A percentile compares a stretch with the other conserved stretches of the same genome.
These are phyloP conservation scores for Umbilicaria muhlenbergii DNA, from an alignment of 495 filamentous ascomycete species.

Conservation along the genomic window DNA sequence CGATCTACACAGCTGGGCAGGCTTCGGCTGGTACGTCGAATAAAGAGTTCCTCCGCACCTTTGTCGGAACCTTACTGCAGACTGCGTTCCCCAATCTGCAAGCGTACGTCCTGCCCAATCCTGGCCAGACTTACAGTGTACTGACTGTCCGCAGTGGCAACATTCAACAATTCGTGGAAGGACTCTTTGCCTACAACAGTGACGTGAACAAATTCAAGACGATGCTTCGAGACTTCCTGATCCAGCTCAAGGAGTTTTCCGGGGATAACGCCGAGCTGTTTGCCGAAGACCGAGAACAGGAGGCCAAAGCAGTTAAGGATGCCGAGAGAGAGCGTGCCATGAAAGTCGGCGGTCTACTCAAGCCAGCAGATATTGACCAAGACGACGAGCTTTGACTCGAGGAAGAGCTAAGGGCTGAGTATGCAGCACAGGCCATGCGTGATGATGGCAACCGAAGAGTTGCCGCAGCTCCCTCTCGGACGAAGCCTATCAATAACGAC, in stretches of 20 bases:
- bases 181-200: constrained; percentile 65
- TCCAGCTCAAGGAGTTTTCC: constrained; percentile 87
- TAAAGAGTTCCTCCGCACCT: constrained; percentile 74
- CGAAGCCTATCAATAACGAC: constrained; percentile 10
- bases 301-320: constrained; percentile 56
- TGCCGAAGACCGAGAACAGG: constrained; percentile 82
- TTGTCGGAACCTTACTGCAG: constrained; percentile 69
- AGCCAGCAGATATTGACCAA: constrained; percentile 78
- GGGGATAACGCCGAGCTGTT: constrained; percentile 89
- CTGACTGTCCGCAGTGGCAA: constrained; percentile 41
- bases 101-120: constrained; percentile 42
- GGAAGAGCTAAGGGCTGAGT: constrained; percentile 47
- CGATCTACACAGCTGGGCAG: constrained; percentile 71
- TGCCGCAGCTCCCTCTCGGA: neutral
- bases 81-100: constrained; percentile 91
- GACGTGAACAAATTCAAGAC: constrained; percentile 84
- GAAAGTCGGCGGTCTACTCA: constrained; percentile 81
- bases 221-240: constrained; percentile 88
- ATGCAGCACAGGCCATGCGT: constrained; percentile 10
- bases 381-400: constrained; percentile 90
- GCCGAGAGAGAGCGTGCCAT: constrained; percentile 77
- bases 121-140: neutral
- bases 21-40: constrained; percentile 72
- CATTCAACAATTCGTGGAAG: constrained; percentile 77
- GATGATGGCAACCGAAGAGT: constrained; percentile 6